These are phyloP conservation scores for Wallacemonas collosoma DNA, from an alignment of 208 protist species.

Conservation along the genomic window DNA sequence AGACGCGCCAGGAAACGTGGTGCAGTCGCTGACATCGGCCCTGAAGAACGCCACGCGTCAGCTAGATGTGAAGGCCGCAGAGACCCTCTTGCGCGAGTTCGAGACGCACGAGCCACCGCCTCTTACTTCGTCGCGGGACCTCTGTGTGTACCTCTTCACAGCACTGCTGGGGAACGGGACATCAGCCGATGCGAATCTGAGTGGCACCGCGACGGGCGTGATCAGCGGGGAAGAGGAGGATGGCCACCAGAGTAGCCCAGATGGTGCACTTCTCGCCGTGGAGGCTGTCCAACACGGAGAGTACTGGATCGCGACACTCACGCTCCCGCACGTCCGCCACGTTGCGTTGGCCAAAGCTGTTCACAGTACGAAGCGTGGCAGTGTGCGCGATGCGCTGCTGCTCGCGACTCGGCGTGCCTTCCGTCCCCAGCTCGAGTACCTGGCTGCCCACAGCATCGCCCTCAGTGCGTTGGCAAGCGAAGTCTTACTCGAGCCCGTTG, in stretches of 20 bases:
- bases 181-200: too few species aligned
- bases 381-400: slow-evolving; percentile 55
- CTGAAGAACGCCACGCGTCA: slow-evolving; percentile 68
- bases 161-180: slow-evolving; percentile 51
- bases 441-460: slow-evolving; percentile 43
- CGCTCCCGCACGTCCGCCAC: slow-evolving; percentile 53
- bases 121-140: slow-evolving; percentile 33
- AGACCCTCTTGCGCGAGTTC: slow-evolving; percentile 85
- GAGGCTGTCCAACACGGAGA: slow-evolving; percentile 48
- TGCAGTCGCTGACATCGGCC: slow-evolving; percentile 65
- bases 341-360: slow-evolving; percentile 71
- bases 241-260: background rate
- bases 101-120: slow-evolving; percentile 63
- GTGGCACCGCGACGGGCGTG: too few species aligned
- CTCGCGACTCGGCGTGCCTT: slow-evolving; percentile 77
- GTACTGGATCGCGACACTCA: slow-evolving; percentile 80
- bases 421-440: slow-evolving; percentile 59
- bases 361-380: slow-evolving; percentile 55
- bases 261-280: slow-evolving; percentile 36
- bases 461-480: slow-evolving; percentile 49
- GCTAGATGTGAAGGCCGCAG: slow-evolving; percentile 57
- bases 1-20: background rate
- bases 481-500: slow-evolving; percentile 56
- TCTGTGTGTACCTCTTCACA: slow-evolving; percentile 71
- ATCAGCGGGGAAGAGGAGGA: background rate